These are phyloP conservation scores for Lathyrus oleraceus DNA, from an alignment of 306 rosid genomes.

Conservation along the genomic window DNA sequence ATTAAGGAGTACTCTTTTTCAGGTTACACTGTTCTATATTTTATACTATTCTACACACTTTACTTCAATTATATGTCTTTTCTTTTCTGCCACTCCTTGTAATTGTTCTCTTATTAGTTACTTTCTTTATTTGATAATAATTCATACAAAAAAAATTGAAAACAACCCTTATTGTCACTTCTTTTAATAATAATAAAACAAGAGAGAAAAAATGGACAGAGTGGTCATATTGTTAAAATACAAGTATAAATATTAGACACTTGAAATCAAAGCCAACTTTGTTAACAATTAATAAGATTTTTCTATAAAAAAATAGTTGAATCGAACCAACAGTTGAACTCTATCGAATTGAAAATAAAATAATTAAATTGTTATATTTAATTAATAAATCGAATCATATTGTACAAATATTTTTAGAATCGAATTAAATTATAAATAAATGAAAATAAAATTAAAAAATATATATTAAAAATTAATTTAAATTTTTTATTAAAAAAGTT, in stretches of 20 bases:
- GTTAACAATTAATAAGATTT: background rate
- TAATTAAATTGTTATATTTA: too few species aligned
- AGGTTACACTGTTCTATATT: slow-evolving; percentile 14
- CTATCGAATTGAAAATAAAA: too few species aligned
- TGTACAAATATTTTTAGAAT: too few species aligned
- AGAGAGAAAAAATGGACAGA: background rate
- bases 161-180: background rate
- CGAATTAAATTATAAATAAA: too few species aligned
- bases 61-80: slow-evolving; percentile 11
- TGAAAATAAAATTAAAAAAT: too few species aligned
- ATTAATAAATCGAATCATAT: too few species aligned
- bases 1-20: slow-evolving; percentile 35
- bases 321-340: too few species aligned
- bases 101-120: background rate
- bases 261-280: slow-evolving; percentile 7
- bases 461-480: too few species aligned
- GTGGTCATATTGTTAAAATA: slow-evolving; percentile 21
- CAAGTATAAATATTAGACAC: background rate
- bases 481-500: too few species aligned
- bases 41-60: slow-evolving; percentile 18
- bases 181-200: background rate
- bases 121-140: slow-evolving; percentile 13
- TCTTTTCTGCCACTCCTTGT: slow-evolving; percentile 17
- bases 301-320: too few species aligned
- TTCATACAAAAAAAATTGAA: background rate